Evolutionary conservation across 352 stramenopile genomes (phyloP), one percentile per base, ranked within the genome.

Genomic region (Pythium sukuiense): DNA sequence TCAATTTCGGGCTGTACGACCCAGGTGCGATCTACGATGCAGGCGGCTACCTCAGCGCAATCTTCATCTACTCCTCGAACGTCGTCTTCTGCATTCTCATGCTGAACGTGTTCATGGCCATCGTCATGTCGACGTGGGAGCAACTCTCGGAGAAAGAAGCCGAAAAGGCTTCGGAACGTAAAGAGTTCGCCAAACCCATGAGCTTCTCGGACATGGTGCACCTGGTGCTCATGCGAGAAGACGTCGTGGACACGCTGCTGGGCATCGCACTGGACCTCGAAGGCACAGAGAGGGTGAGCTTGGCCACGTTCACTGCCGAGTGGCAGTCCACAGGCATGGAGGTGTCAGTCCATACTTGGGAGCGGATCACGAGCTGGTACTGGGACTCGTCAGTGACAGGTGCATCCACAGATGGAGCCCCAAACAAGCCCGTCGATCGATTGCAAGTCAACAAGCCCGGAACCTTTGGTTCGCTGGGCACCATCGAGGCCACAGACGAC

Each of bases 91-190:
- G 79, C 59, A 90, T 90, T 60, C 78, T 90, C 59, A 87, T 90
- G 81, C 76, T 90, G 43, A 90, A 90, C 52, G 74, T 90, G 1
- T 90, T 90, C 61, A 90, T 90, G 81, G 81, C 81, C 20, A 90
- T 90, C 61, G 79, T 90, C 54, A 88, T 90, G 80, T 87, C 72
- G 45, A 90, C 80, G 29, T 88, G 81, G 81, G 79, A 90, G 32
- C 69, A 80, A 0, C 70, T 87, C 20, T 76, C 72, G 0, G 81
- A 88, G n/a, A 65, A 77, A 37, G 81, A 90, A 65, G 63, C 70
- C 18, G 78, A 85, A 14, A 80, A 77, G 9, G 71, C 76, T 4
- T 67, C 64, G 37, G 81, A 90, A 56, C 75, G 76, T 20, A 67
- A 74, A 6, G 61, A 81, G 43, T 90, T 71, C 52, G 85, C 82